Evolutionary conservation across 2,329 filamentous ascomycete species (phyloP), one percentile per base, ranked within the genome.

Genomic region (Pseudogymnoascus sp.): DNA sequence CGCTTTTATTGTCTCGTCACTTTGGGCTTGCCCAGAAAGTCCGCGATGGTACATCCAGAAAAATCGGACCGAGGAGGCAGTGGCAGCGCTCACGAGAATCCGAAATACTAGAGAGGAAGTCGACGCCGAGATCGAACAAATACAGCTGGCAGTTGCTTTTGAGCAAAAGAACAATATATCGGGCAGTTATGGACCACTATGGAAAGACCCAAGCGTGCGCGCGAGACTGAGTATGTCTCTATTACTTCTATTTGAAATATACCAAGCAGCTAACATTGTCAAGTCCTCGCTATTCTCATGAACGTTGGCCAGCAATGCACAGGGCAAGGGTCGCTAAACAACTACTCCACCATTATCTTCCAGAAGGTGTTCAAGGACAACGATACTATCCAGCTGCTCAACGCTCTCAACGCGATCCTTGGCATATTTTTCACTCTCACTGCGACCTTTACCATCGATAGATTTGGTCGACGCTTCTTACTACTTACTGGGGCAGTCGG

Each of bases 281-380:
- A 34, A 56, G 64, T 75, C 25, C 75, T 84, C 44, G 80, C 80
- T 11, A 75, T 83, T 65, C 73, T 83, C 59, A 72, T 84, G 70
- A 84, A 84, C 67, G 81, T 79, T 42, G 81, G 81, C 34, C 81
- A 83, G 66, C 81, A 84, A 67, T 74, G 84, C 44, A 83, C 81
- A 16, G 81, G 81, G 10, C 81, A 84, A 67, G 81, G 81, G 62
- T 80, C 80, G 0, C 74, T 84, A 65, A 84, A 84, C 76, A 78
- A 79, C 1, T 84, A 84, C 74, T 79, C 77, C 16, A 82, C 81
- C 40, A 81, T 81, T 68, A 79, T 83, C 65, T 84, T 84, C 74
- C 75, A 82, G 70, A 82, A 83, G 69, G 78, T 83, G 10, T 84
- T 83, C 71, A 76, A 72, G 44, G 75, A 70, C 66, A 73, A 75